A percentile compares a stretch with the other conserved stretches of the same genome.
Conservation (phyloP, 2,329 filamentous ascomycete species). For the Cadophora luteo-olivacea region DNA sequence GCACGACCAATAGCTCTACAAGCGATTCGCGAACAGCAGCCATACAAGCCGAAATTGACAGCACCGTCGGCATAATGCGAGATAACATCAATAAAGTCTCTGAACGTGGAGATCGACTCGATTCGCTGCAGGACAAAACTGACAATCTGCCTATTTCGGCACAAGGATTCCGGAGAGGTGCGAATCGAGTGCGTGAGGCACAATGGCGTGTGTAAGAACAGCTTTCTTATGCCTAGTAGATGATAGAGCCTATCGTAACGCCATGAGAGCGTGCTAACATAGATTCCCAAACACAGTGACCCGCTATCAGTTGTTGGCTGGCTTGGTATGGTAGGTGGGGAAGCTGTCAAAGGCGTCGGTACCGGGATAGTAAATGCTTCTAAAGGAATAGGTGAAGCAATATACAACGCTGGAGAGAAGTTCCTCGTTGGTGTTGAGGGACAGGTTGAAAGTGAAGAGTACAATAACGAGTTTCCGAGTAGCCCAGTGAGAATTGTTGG, state of each 20-base stretch:
- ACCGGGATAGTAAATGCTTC: neutral
- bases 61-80: neutral
- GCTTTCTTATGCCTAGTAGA: neutral
- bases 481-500: neutral
- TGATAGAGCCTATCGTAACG: too few relatives aligned
- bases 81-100: slow-evolving; percentile 10
- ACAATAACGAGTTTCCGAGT: neutral
- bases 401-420: neutral
- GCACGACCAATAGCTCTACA: neutral
- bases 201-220: neutral
- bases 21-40: neutral
- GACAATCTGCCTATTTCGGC: neutral
- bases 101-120: slow-evolving; percentile 14
- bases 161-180: neutral
- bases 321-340: neutral
- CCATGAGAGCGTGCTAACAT: neutral
- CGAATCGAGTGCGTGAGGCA: neutral
- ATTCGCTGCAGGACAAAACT: neutral
- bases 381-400: neutral
- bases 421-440: neutral
- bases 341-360: neutral
- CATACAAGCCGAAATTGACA: slow-evolving; percentile 11
- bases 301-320: neutral
- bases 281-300: neutral
- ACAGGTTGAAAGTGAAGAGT: neutral